Evolutionary conservation across 352 stramenopile species (phyloP), one percentile per base, ranked within the genome.

Genomic region (Hyaloperonospora arabidopsidis): DNA sequence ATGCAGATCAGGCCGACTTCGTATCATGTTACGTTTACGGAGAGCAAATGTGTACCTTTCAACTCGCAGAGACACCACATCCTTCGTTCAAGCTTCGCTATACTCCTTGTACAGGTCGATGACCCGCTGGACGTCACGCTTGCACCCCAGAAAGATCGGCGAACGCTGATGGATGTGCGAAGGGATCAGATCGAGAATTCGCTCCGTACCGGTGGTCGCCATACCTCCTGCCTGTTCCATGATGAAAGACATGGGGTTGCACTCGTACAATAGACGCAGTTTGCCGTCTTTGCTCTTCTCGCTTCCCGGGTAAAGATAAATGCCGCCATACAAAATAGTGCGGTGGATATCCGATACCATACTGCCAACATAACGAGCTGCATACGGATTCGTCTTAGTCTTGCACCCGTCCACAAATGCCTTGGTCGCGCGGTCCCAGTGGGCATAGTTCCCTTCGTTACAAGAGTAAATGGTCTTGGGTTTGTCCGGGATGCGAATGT

Each of bases 341-440:
- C 96, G 93, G 80, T 99, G 97, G 52, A 99, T 96, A 59, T 99
- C 97, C 29, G 95, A 97, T 52, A 99, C 96, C 96, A 98, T 99
- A 68, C 86, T 97, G 18, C 97, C 97, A 35, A 99, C 95, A 70
- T 99, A 99, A 54, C 96, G 89, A 22, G 92, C 86, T 2, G 71
- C 75, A 59, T 86, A 91, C 63, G 77, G 73, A 55, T 65, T 83
- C 28, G 71, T 52, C 35, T 74, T 79, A 36, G 73, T 85, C 83
- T 95, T 93, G 79, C 84, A 95, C 56, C 92, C 75, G 41, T 90
- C 73, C 18, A 95, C 75, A 54, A 94, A 96, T 29, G 86, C 70
- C 56, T 74, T 81, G 46, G 98, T 98, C 35, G 87, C 76, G 35
- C 91, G 62, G 65, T 98, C 95, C 95, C 96, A 99, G 57, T 95